These are phyloP conservation scores for Apiospora aurea DNA, from an alignment of 2,329 filamentous ascomycete genomes.

Conservation along the genomic window DNA sequence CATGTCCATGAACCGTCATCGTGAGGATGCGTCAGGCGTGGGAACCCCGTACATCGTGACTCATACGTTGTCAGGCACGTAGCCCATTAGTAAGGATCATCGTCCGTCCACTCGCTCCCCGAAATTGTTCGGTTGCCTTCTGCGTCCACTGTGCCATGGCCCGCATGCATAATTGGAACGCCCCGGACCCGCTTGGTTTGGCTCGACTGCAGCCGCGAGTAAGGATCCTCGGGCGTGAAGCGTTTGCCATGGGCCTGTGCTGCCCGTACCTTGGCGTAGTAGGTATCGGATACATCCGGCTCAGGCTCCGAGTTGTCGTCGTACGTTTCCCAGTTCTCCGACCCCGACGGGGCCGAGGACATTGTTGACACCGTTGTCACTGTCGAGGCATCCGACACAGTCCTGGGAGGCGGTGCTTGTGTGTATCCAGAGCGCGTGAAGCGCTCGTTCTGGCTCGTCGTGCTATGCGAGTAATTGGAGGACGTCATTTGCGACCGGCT, in stretches of 20 bases:
- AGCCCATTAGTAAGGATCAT: constrained; percentile 60
- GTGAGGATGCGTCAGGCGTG: constrained; percentile 29
- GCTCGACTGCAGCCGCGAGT: constrained; percentile 48
- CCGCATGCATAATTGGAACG: constrained; percentile 58
- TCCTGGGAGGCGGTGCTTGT: constrained; percentile 58
- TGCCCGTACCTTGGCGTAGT: constrained; percentile 79
- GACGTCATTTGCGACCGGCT: constrained; percentile 44
- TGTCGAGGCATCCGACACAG: constrained; percentile 73
- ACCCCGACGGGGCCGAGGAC: constrained; percentile 71
- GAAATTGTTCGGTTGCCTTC: constrained; percentile 69
- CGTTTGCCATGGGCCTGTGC: constrained; percentile 72
- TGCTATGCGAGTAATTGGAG: constrained; percentile 44
- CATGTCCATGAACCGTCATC: constrained; percentile 36
- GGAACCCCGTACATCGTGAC: constrained; percentile 38
- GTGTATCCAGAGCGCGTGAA: constrained; percentile 46
- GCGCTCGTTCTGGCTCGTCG: constrained; percentile 50
- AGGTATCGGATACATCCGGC: constrained; percentile 76
- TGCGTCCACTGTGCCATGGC: constrained; percentile 59
- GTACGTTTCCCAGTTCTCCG: constrained; percentile 98
- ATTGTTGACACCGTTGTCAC: constrained; percentile 41
- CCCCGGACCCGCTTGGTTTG: constrained; percentile 62
- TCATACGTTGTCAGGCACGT: constrained; percentile 32
- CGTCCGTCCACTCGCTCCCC: constrained; percentile 72
- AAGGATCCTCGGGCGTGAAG: constrained; percentile 57
- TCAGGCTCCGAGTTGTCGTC: constrained; percentile 83